Evolutionary conservation across 2,329 filamentous ascomycete genomes (phyloP).

Genomic region (Colletotrichum spaethianum): DNA sequence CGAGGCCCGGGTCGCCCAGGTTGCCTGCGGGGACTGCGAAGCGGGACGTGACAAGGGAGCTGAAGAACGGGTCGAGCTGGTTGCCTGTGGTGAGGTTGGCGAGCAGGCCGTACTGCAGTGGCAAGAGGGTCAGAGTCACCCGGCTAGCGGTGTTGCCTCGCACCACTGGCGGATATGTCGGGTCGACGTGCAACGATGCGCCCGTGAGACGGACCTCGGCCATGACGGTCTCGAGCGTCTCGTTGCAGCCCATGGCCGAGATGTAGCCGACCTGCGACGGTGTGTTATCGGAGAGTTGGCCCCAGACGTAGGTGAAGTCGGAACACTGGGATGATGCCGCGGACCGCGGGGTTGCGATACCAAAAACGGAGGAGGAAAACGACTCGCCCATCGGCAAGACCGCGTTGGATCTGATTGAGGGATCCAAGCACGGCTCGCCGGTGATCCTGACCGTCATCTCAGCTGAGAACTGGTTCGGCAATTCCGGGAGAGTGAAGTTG

Average conservation of each 20-base stretch:
- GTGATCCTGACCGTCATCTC: conserved; percentile 43
- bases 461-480: conserved; percentile 11
- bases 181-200: conserved; percentile 47
- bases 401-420: conserved; percentile 42
- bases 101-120: conserved; percentile 50
- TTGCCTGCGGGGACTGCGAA: conserved; percentile 48
- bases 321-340: conserved; percentile 47
- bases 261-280: conserved; percentile 48
- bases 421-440: conserved; percentile 42
- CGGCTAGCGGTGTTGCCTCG: conserved; percentile 44
- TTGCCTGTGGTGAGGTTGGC: conserved; percentile 46
- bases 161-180: conserved; percentile 46
- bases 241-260: conserved; percentile 56
- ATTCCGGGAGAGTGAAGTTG: conserved; percentile 44
- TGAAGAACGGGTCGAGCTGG: conserved; percentile 54
- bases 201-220: conserved; percentile 46
- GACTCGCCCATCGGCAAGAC: conserved; percentile 34
- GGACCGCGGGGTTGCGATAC: conserved; percentile 39
- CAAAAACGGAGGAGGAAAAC: conserved; percentile 46
- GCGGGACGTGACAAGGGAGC: conserved; percentile 50
- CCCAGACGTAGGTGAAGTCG: conserved; percentile 55
- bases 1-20: conserved; percentile 45
- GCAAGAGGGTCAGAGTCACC: conserved; percentile 44
- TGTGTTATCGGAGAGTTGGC: conserved; percentile 47
- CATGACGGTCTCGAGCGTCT: conserved; percentile 51